These are phyloP conservation scores for Stagonosporopsis tanaceti DNA, from an alignment of 2,329 filamentous ascomycete species.

Conservation along the genomic window DNA sequence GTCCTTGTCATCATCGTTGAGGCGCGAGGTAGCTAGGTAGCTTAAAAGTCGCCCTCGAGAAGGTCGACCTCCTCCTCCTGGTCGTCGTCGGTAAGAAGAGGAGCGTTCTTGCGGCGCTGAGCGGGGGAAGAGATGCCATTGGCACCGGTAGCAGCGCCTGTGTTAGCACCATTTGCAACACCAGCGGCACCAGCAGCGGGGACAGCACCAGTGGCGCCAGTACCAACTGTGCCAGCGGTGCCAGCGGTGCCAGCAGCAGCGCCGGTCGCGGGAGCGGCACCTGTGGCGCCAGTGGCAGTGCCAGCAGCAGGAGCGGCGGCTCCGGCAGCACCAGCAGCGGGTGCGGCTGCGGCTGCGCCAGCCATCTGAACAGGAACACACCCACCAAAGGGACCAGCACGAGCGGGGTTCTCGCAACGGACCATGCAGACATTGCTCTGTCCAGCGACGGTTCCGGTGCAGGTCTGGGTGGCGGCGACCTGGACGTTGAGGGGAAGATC, in stretches of 20 bases:
- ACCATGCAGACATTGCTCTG: constrained; percentile 69
- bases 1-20: constrained; percentile 2
- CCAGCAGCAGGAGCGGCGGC: constrained; percentile 1
- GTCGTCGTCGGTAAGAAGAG: constrained; percentile 43
- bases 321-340: constrained; percentile 10
- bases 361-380: constrained; percentile 65
- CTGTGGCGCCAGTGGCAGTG: background rate
- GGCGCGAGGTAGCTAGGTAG: constrained; percentile 8
- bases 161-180: constrained; percentile 9
- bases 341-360: constrained; percentile 27
- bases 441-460: constrained; percentile 68
- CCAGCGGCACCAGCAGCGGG: constrained; percentile 14
- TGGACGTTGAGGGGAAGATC: constrained; percentile 62
- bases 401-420: constrained; percentile 67
- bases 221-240: constrained; percentile 5
- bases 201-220: constrained; percentile 9
- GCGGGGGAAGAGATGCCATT: constrained; percentile 16
- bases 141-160: constrained; percentile 11
- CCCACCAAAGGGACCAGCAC: constrained; percentile 69
- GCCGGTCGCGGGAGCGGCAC: constrained; percentile 11
- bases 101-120: constrained; percentile 20
- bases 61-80: constrained; percentile 47
- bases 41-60: constrained; percentile 27
- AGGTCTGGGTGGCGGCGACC: constrained; percentile 64
- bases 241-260: constrained; percentile 11